These are phyloP conservation scores for Botrytis squamosa DNA, from an alignment of 2,329 filamentous ascomycete species.

Conservation along the genomic window DNA sequence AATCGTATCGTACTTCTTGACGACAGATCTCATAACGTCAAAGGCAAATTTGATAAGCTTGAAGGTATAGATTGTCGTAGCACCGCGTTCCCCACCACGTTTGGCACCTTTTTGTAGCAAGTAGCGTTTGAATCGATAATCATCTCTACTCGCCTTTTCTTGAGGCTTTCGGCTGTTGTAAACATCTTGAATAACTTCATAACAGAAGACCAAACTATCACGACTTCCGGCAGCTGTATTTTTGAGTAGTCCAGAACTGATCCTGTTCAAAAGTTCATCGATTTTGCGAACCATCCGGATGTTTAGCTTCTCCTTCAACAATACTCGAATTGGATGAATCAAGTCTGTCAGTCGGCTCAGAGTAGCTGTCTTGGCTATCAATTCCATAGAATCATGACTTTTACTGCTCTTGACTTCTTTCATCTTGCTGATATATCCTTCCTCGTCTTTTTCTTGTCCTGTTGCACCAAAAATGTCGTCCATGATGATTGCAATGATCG, in stretches of 20 bases:
- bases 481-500: slow-evolving; percentile 84
- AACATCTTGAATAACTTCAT: slow-evolving; percentile 86
- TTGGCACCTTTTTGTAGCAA: slow-evolving; percentile 77
- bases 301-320: slow-evolving; percentile 82
- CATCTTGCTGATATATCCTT: slow-evolving; percentile 92
- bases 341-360: slow-evolving; percentile 71
- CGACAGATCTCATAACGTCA: slow-evolving; percentile 79
- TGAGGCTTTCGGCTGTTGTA: slow-evolving; percentile 63
- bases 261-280: slow-evolving; percentile 80
- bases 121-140: slow-evolving; percentile 68
- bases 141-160: slow-evolving; percentile 51
- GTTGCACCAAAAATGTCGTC: slow-evolving; percentile 93
- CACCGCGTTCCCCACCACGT: slow-evolving; percentile 68
- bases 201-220: slow-evolving; percentile 90
- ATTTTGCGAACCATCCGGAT: slow-evolving; percentile 83
- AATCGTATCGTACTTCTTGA: slow-evolving; percentile 81
- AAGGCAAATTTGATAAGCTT: slow-evolving; percentile 87
- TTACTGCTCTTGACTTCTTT: slow-evolving; percentile 98
- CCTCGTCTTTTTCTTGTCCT: slow-evolving; percentile 94
- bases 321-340: slow-evolving; percentile 71
- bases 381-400: slow-evolving; percentile 95
- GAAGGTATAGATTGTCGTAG: slow-evolving; percentile 75
- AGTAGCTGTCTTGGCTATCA: slow-evolving; percentile 80
- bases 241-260: slow-evolving; percentile 77
- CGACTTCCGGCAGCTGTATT: slow-evolving; percentile 77